Conservation (phyloP, 805 yeast genomes). For the Yamadazyma kitorensis region DNA sequence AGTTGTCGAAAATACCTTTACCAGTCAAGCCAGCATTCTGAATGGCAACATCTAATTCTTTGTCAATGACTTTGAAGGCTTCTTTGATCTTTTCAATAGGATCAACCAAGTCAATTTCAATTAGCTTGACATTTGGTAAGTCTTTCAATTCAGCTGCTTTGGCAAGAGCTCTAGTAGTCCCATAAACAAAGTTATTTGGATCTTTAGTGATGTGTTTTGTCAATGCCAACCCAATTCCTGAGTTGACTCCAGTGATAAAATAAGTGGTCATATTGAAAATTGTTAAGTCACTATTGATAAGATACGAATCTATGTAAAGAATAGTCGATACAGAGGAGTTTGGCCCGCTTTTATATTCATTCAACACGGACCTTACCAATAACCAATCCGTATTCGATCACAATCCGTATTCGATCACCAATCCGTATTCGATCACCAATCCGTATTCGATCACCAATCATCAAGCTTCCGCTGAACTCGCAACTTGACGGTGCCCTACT, state of each 20-base stretch:
- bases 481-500: too few relatives aligned
- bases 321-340: too few relatives aligned
- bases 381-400: too few relatives aligned
- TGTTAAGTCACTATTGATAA: too few relatives aligned
- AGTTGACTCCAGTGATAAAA: constrained; percentile 10
- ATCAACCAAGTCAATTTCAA: neutral
- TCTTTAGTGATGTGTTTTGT: constrained; percentile 1
- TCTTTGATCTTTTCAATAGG: neutral
- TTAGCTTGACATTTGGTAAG: neutral
- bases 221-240: constrained; percentile 24
- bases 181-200: constrained; percentile 6
- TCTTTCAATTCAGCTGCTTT: constrained; percentile 9
- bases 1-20: neutral
- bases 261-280: constrained; percentile 12
- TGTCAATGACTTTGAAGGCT: constrained; percentile 1
- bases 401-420: too few relatives aligned
- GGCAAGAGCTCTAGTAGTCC: constrained; percentile 5
- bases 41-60: constrained; percentile 25
- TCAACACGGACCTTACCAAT: too few relatives aligned
- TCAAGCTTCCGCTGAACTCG: too few relatives aligned
- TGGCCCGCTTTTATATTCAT: too few relatives aligned
- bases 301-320: too few relatives aligned
- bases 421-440: too few relatives aligned
- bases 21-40: constrained; percentile 6
- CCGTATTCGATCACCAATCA: too few relatives aligned